Conservation (phyloP, 495 filamentous ascomycete genomes). For the Aspergillus ellipticus region DNA sequence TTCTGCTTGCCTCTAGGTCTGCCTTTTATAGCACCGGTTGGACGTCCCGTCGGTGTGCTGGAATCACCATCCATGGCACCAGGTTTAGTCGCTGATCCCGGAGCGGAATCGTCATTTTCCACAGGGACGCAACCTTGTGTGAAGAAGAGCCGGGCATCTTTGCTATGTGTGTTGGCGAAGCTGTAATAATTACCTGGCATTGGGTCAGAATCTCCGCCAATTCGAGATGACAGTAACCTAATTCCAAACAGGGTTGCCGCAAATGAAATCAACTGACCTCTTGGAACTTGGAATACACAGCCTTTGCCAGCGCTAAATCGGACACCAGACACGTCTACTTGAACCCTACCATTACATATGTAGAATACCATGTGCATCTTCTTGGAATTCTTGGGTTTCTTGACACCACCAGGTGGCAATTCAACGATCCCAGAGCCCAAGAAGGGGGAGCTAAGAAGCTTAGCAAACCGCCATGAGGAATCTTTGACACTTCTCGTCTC, state of each 20-base stretch:
- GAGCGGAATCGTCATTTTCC: conserved; percentile 25
- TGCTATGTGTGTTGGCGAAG: conserved; percentile 68
- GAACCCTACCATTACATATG: conserved; percentile 73
- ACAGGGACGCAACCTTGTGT: conserved; percentile 66
- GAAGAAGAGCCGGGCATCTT: conserved; percentile 75
- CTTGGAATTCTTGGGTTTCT: conserved; percentile 83
- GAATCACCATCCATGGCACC: conserved; percentile 28
- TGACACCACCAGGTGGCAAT: conserved; percentile 72
- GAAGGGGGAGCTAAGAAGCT: conserved; percentile 77
- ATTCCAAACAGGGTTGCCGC: neutral
- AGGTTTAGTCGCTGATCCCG: conserved; percentile 25
- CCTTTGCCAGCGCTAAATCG: conserved; percentile 79
- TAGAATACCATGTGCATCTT: conserved; percentile 97
- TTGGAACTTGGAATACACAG: conserved; percentile 87
- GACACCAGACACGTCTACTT: conserved; percentile 68
- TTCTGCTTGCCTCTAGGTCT: conserved; percentile 43
- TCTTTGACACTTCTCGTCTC: conserved; percentile 69
- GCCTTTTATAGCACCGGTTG: conserved; percentile 26
- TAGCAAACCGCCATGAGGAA: conserved; percentile 78
- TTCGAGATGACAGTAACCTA: neutral
- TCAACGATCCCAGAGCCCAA: conserved; percentile 88
- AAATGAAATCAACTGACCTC: conserved; percentile 61
- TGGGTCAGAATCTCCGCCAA: neutral
- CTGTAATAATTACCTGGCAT: conserved; percentile 75
- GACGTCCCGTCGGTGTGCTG: conserved; percentile 12